These are phyloP conservation scores for Rhodotorula diobovata DNA, from an alignment of 768 basidiomycete genomes.

Conservation along the genomic window DNA sequence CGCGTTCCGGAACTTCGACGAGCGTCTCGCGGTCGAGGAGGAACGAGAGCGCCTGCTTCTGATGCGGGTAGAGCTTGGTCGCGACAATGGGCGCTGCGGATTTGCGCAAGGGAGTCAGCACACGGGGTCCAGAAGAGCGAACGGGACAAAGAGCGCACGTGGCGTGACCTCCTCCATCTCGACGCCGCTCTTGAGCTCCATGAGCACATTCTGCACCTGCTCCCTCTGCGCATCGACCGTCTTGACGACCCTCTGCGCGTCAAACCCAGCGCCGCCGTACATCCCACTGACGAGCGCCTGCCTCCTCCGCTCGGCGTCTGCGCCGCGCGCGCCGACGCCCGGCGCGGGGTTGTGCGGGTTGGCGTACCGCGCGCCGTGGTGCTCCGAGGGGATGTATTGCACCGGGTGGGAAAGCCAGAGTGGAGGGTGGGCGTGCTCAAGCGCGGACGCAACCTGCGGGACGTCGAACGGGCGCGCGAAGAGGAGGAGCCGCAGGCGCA, in stretches of 20 bases:
- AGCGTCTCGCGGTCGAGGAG: slow-evolving; percentile 72
- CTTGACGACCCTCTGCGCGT: slow-evolving; percentile 52
- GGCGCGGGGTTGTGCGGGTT: slow-evolving; percentile 68
- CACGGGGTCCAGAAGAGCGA: background rate
- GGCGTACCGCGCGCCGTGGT: slow-evolving; percentile 62
- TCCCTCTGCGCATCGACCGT: slow-evolving; percentile 33
- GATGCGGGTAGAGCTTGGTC: slow-evolving; percentile 89
- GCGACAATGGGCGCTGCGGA: slow-evolving; percentile 55
- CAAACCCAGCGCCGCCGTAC: slow-evolving; percentile 45
- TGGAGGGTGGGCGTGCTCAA: slow-evolving; percentile 57
- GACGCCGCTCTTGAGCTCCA: slow-evolving; percentile 76
- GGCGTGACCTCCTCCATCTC: slow-evolving; percentile 82
- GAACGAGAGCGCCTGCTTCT: slow-evolving; percentile 95
- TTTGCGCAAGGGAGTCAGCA: slow-evolving; percentile 53
- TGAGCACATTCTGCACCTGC: slow-evolving; percentile 91
- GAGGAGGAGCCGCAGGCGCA: slow-evolving; percentile 77
- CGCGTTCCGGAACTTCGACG: slow-evolving; percentile 21
- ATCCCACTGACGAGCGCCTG: slow-evolving; percentile 49
- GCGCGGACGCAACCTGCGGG: slow-evolving; percentile 67
- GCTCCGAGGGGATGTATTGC: slow-evolving; percentile 14
- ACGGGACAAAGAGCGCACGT: slow-evolving; percentile 53
- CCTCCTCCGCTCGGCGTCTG: slow-evolving; percentile 40
- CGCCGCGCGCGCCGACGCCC: slow-evolving; percentile 47
- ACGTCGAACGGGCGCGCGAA: slow-evolving; percentile 95
- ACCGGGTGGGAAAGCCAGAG: slow-evolving; percentile 74